Base-by-base conservation (phyloP, 345 rosid species). In the Heritiera littoralis region DNA sequence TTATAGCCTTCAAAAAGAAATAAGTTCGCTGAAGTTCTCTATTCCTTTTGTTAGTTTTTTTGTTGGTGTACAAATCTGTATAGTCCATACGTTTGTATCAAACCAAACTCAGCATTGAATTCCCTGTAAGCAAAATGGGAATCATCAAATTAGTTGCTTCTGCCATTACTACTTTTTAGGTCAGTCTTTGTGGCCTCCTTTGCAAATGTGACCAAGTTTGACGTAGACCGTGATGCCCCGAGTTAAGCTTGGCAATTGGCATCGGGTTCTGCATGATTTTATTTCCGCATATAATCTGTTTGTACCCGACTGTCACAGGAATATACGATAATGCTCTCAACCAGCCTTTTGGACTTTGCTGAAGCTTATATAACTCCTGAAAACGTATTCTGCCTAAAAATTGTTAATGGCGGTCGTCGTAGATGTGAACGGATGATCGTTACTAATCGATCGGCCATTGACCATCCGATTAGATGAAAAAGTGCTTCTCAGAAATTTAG, bases 1-100 rank as follows among this genome's bases (percentile, higher is more conserved):
- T 90, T 86, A 78, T 92, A 41, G 81, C 86, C 46, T 78, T 82
- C 73, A 83, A 83, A n/a, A 86, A 85, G 86, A 83, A 81, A 79
- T 92, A 80, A 84, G 73, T 23, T 60, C 74, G 40, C 64, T n/a
- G 38, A 71, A 41, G 13, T 8, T 55, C 10, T 18, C 0, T 32
- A 3, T 13, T 61, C 15, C 15, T 54, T 15, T 54, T 17, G 45
- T 65, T 52, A 71, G 61, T 54, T 71, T 76, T 75, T 20, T 55
- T 1, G 7, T 15, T 61, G 18, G 14, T 43, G 76, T 52, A 66
- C 69, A 80, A 38, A 52, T 43, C 48, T n/a, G 58, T 73, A 30
- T 30, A 32, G 68, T 35, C 68, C 45, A 32, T 64, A 32, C 18
- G 30, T 55, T 63, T 64, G 68, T 64, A 35, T 14, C 43, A 23